Conservation (phyloP, 2,329 filamentous ascomycete genomes). For the Emergomyces africanus region DNA sequence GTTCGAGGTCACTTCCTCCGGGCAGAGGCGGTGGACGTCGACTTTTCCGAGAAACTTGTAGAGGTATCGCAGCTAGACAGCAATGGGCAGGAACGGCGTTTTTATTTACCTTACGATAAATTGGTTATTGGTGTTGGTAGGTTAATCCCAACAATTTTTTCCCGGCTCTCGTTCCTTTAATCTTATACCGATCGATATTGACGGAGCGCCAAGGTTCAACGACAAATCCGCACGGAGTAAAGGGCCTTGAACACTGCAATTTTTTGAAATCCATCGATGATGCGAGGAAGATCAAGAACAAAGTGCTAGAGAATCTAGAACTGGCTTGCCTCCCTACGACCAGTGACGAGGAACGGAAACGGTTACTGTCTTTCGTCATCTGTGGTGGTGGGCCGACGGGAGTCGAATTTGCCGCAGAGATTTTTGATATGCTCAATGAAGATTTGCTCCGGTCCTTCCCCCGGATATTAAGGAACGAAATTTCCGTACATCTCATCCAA, state of each 20-base stretch:
- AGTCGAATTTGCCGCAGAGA: slow-evolving; percentile 92
- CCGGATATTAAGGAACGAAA: slow-evolving; percentile 83
- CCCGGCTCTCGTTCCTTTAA: neutral
- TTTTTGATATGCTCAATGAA: slow-evolving; percentile 94
- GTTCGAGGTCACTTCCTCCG: slow-evolving; percentile 83
- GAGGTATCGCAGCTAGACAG: slow-evolving; percentile 66
- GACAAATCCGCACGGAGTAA: slow-evolving; percentile 91
- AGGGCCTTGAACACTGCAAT: slow-evolving; percentile 83
- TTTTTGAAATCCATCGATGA: slow-evolving; percentile 95
- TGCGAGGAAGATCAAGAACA: slow-evolving; percentile 76
- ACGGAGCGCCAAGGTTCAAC: slow-evolving; percentile 47
- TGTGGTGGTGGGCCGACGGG: slow-evolving; percentile 92
- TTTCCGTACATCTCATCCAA: slow-evolving; percentile 94
- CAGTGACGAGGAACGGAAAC: slow-evolving; percentile 69
- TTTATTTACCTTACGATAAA: slow-evolving; percentile 97
- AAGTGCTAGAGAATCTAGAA: slow-evolving; percentile 81
- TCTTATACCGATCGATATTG: neutral
- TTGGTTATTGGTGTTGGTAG: slow-evolving; percentile 73
- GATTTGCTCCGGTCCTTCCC: slow-evolving; percentile 77
- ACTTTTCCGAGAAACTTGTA: slow-evolving; percentile 82
- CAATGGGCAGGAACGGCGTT: slow-evolving; percentile 59
- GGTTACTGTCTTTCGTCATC: slow-evolving; percentile 88
- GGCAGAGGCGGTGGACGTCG: slow-evolving; percentile 73
- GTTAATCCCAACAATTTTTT: slow-evolving; percentile 11
- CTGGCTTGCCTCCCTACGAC: slow-evolving; percentile 87